Evolutionary conservation across 2,329 filamentous ascomycete species (phyloP), one percentile per base, ranked within the genome.

Genomic region (Cladosporium austrohemisphaericum): DNA sequence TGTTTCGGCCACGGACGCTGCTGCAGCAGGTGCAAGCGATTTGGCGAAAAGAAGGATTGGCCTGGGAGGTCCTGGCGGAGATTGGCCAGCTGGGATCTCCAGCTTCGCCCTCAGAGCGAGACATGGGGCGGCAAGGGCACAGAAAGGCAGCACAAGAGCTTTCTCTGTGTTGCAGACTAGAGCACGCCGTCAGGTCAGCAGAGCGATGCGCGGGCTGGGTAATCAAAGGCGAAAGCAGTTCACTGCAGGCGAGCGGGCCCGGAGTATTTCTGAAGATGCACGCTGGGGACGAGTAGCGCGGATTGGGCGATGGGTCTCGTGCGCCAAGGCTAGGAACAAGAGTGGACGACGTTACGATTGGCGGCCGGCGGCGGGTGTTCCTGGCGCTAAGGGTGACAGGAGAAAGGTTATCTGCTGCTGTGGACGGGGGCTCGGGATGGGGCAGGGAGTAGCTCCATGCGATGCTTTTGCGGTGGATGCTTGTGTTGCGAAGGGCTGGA

Each of bases 1-100:
- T 46, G 43, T 46, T 46, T 47, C 44, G 44, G 23, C 23, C 44
- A 47, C 44, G 33, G 44, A 47, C 44, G 25, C 25, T 9, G 25
- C 26, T 41, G 38, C 16, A 28, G 10, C 16, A 28, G 10, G 38
- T 33, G 38, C 35, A 43, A 43, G 40, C 40, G 16, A 36, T 23
- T 23, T 28, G 44, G 33, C 44, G 35, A 29, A 25, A 11, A n/a
- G 22, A 11, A 36, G 32, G 43, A 46, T 46, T 32, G 31, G 43
- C 32, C 20, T 38, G 25, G 6, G 18, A 31, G 19, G 18, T 11
- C 18, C 18, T 10, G 16, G 23, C 14, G 44, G 44, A 47, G 31
- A 47, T 47, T 47, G 44, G 33, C 43, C 43, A 37, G 43, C 32
- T 37, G 32, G 32, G 43, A 46, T 46, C 22, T 36, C 22, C 23